A percentile compares a stretch with the other conserved stretches of the same genome.
phyloP scores from a whole-genome alignment of 306 rosid species.

The Glycine tomentella region DNA sequence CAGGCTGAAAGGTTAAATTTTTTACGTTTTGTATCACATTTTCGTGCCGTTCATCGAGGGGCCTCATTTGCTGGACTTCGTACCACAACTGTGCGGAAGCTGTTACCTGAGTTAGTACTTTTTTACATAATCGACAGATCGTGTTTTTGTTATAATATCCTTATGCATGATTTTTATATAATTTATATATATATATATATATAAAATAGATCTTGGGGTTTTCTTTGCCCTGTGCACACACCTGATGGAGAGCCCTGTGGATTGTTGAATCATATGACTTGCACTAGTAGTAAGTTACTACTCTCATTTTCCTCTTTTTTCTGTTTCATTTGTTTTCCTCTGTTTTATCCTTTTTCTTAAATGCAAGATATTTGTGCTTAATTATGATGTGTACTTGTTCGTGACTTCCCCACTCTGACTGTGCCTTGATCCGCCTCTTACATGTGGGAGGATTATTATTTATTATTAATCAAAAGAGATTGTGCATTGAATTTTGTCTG shows the following conservation, averaged over 20 bases:
- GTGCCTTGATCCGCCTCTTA: background rate
- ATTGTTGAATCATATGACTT: conserved; percentile 91
- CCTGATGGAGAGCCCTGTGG: conserved; percentile 99
- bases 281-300: conserved; percentile 72
- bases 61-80: conserved; percentile 96
- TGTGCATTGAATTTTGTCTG: background rate
- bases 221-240: conserved; percentile 97
- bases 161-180: background rate
- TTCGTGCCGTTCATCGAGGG: conserved; percentile 98
- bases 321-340: conserved; percentile 1
- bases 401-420: background rate
- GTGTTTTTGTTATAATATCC: conserved; percentile 20
- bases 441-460: no score
- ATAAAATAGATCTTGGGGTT: conserved; percentile 98
- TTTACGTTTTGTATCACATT: conserved; percentile 89
- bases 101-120: conserved; percentile 86
- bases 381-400: background rate
- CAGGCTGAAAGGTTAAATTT: conserved; percentile 91
- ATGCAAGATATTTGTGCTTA: background rate
- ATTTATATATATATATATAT: conserved; percentile 14
- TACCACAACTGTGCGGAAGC: conserved; percentile 92
- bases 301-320: conserved; percentile 1
- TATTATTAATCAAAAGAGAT: background rate
- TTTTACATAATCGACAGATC: conserved; percentile 20
- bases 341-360: background rate